A percentile compares a stretch with the other conserved stretches of the same genome.
phyloP scores from a whole-genome alignment of 1,284 basidiomycete genomes.

The Heterobasidion irregulare region DNA sequence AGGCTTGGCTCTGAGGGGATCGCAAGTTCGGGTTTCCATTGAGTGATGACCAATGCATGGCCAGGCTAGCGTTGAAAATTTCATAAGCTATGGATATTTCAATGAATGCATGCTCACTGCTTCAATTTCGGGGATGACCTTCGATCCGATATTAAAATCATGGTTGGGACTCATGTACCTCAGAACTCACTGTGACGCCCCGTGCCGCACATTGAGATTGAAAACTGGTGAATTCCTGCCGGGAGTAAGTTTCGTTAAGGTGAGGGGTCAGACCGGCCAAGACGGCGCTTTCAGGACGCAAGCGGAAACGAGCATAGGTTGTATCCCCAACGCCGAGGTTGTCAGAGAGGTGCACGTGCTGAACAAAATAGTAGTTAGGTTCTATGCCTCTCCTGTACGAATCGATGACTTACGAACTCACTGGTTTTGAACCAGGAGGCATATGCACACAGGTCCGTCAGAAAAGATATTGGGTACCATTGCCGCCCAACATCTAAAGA shows the following conservation, averaged over 20 bases:
- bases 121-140: slow-evolving; percentile 30
- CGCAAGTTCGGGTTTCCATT: slow-evolving; percentile 31
- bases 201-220: slow-evolving; percentile 23
- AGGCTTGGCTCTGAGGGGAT: slow-evolving; percentile 20
- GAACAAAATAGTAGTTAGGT: background rate
- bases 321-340: slow-evolving; percentile 18
- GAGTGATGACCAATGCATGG: slow-evolving; percentile 26
- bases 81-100: no score
- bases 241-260: slow-evolving; percentile 27
- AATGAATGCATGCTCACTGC: slow-evolving; percentile 9
- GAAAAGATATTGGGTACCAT: slow-evolving; percentile 24
- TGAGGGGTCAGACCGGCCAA: slow-evolving; percentile 22
- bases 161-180: slow-evolving; percentile 15
- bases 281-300: slow-evolving; percentile 22
- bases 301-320: slow-evolving; percentile 27
- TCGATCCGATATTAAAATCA: no score
- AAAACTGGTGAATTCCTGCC: slow-evolving; percentile 22
- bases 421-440: slow-evolving; percentile 30
- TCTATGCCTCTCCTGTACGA: background rate
- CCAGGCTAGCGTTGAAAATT: slow-evolving; percentile 16
- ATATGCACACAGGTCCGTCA: slow-evolving; percentile 27
- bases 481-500: slow-evolving; percentile 24
- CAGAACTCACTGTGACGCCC: slow-evolving; percentile 22
- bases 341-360: slow-evolving; percentile 22
- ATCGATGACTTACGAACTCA: slow-evolving; percentile 17